Conservation (phyloP, 345 rosid genomes). For the Boechera retrofracta region DNA sequence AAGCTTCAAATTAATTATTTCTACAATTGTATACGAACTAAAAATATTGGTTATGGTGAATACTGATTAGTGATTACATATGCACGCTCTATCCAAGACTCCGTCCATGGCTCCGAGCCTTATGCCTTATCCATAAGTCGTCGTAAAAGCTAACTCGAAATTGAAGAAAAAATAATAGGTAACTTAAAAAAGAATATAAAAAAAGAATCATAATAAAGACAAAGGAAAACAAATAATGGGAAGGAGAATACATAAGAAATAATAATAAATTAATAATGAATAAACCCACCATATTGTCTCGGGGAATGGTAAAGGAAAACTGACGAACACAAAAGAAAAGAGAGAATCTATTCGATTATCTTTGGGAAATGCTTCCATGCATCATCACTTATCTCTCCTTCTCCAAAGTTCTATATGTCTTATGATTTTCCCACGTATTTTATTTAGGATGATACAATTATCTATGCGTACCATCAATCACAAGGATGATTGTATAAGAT, state of each 20-base stretch:
- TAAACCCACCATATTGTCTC: constrained; percentile 57
- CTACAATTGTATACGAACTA: too few relatives aligned
- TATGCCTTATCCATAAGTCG: constrained; percentile 26
- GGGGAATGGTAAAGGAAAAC: constrained; percentile 80
- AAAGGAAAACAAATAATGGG: background rate
- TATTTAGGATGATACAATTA: constrained; percentile 6
- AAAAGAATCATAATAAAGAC: constrained; percentile 23
- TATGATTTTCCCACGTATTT: constrained; percentile 8
- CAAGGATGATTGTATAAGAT: background rate
- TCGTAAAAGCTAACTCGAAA: constrained; percentile 26
- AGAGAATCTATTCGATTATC: constrained; percentile 62
- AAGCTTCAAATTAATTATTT: background rate
- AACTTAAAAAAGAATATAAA: background rate
- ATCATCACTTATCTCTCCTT: constrained; percentile 21
- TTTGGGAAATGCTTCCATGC: constrained; percentile 71
- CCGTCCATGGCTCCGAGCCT: background rate
- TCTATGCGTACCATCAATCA: background rate
- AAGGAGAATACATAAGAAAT: constrained; percentile 27
- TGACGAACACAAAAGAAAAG: constrained; percentile 63
- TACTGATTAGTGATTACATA: too few relatives aligned
- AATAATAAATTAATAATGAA: constrained; percentile 30
- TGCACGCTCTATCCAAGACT: background rate
- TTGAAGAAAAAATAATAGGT: constrained; percentile 7
- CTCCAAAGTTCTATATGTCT: constrained; percentile 3
- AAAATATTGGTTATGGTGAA: background rate